phyloP scores from a whole-genome alignment of 1,284 basidiomycete genomes.

The Termitomyces sp. region DNA sequence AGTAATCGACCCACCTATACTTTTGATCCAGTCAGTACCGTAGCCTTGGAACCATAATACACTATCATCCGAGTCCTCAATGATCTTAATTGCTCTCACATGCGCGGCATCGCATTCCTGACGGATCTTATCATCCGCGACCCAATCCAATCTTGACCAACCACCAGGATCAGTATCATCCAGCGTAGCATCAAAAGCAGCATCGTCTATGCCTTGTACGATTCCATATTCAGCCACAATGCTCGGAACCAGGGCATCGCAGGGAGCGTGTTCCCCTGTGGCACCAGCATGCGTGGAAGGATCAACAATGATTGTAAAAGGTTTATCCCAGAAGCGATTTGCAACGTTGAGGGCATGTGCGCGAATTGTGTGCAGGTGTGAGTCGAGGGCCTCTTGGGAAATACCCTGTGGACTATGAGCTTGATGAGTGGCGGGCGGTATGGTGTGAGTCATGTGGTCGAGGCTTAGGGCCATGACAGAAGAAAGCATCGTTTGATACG shows the following conservation, averaged over 20 bases:
- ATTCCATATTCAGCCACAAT: slow-evolving; percentile 86
- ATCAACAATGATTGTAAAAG: slow-evolving; percentile 80
- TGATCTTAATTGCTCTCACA: slow-evolving; percentile 53
- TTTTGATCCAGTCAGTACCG: slow-evolving; percentile 90
- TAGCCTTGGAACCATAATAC: slow-evolving; percentile 85
- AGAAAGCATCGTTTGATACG: slow-evolving; percentile 61
- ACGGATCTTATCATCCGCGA: slow-evolving; percentile 58
- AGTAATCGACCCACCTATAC: slow-evolving; percentile 48
- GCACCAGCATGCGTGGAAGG: slow-evolving; percentile 83
- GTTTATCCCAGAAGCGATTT: slow-evolving; percentile 95
- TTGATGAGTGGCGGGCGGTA: slow-evolving; percentile 32
- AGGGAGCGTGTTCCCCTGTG: slow-evolving; percentile 90
- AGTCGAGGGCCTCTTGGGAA: slow-evolving; percentile 49
- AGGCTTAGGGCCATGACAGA: slow-evolving; percentile 77
- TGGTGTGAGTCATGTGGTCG: slow-evolving; percentile 51
- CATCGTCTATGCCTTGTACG: slow-evolving; percentile 53
- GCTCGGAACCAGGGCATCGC: slow-evolving; percentile 89
- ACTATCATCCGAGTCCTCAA: slow-evolving; percentile 80
- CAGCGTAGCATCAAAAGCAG: slow-evolving; percentile 25
- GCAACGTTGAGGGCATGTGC: slow-evolving; percentile 59
- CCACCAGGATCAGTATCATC: slow-evolving; percentile 23
- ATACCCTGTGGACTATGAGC: slow-evolving; percentile 35
- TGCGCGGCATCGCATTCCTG: slow-evolving; percentile 60
- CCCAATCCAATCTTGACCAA: slow-evolving; percentile 77
- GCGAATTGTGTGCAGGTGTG: slow-evolving; percentile 76